These are phyloP conservation scores for Chlamydomonas reinhardtii DNA, from an alignment of 163 green algal genomes.

Conservation along the genomic window DNA sequence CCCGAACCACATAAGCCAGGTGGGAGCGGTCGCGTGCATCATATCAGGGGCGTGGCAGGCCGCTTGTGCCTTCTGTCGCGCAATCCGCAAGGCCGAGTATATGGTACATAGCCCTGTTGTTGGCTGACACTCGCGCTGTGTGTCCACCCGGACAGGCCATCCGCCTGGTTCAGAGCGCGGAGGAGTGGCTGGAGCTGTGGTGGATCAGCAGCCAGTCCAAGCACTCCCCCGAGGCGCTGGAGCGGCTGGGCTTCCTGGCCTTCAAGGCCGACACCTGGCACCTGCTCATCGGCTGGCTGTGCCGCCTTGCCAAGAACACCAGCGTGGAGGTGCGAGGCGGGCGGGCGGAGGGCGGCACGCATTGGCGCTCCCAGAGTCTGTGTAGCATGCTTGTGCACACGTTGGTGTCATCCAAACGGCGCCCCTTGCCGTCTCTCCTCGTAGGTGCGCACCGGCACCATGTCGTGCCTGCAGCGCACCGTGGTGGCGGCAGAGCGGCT, in stretches of 20 bases:
- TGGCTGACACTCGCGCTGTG: no score
- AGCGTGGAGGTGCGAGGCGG: constrained; percentile 26
- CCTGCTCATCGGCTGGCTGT: constrained; percentile 43
- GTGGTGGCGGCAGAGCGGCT: constrained; percentile 73
- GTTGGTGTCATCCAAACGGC: neutral
- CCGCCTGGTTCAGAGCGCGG: neutral
- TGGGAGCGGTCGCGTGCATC: no score
- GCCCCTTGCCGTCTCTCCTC: neutral
- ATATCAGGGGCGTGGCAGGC: no score
- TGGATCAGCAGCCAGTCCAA: constrained; percentile 51
- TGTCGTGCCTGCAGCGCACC: constrained; percentile 69
- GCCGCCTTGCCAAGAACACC: constrained; percentile 29
- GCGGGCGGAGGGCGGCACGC: neutral
- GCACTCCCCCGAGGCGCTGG: constrained; percentile 17
- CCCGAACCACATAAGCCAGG: constrained; percentile 24
- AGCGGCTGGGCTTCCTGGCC: constrained; percentile 19
- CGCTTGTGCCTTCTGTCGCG: no score
- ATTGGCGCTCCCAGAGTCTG: no score
- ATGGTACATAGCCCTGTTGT: no score
- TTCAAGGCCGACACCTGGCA: constrained; percentile 41
- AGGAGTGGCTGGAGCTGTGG: constrained; percentile 66
- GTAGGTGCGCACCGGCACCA: constrained; percentile 59
- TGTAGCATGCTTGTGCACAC: no score
- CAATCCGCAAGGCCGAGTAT: no score
- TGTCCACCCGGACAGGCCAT: neutral